Evolutionary conservation across 2,329 filamentous ascomycete species (phyloP).

Genomic region (Didymella keratinophila): DNA sequence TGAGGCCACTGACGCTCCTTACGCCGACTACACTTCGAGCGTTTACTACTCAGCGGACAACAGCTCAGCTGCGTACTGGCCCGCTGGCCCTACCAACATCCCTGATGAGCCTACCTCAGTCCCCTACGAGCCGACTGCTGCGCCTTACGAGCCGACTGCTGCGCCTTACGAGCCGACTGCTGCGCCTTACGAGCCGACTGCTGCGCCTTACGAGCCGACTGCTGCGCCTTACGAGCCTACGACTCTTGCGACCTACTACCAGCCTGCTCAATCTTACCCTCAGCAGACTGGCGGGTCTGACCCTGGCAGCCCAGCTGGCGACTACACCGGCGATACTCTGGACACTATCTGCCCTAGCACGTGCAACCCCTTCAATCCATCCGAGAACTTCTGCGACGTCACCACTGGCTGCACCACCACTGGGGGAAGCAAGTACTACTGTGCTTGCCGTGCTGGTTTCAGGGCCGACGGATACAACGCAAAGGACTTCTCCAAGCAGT

Average conservation of each 20-base stretch:
- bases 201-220: constrained; percentile 2
- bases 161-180: background rate
- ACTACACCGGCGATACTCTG: constrained; percentile 33
- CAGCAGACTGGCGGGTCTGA: constrained; percentile 8
- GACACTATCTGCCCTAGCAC: constrained; percentile 31
- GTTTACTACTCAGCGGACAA: constrained; percentile 9
- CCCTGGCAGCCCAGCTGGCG: constrained; percentile 15
- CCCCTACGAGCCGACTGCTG: background rate
- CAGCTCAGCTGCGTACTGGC: constrained; percentile 1
- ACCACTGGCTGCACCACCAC: constrained; percentile 34
- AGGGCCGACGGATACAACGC: constrained; percentile 28
- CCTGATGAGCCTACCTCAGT: constrained; percentile 3
- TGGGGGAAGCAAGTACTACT: constrained; percentile 38
- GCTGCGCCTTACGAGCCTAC: constrained; percentile 7
- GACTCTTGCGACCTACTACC: constrained; percentile 12
- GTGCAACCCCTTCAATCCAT: constrained; percentile 38
- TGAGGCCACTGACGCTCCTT: constrained; percentile 7
- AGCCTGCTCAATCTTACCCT: constrained; percentile 2
- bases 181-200: constrained; percentile 7
- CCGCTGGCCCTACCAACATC: constrained; percentile 1
- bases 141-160: background rate
- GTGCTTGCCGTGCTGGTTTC: constrained; percentile 41
- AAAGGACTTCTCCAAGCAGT: constrained; percentile 42
- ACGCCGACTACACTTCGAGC: constrained; percentile 2
- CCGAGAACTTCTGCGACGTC: constrained; percentile 37